phyloP scores from a whole-genome alignment of 2,329 filamentous ascomycete genomes.

The Fusarium sp. region DNA sequence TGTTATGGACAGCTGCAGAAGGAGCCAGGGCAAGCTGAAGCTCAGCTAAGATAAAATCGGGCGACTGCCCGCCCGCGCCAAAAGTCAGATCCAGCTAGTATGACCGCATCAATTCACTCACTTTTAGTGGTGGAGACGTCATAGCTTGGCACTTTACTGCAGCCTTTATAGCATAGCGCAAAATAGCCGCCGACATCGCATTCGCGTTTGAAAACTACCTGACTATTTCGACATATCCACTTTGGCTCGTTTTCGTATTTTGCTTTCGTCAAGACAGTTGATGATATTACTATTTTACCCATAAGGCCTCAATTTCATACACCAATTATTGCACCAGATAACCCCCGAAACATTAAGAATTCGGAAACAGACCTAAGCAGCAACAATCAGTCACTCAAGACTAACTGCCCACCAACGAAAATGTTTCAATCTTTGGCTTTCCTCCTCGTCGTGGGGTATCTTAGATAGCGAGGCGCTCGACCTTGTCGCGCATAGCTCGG shows the following conservation, averaged over 20 bases:
- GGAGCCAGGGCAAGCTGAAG: slow-evolving; percentile 17
- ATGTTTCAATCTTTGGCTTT: slow-evolving; percentile 33
- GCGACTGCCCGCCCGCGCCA: slow-evolving; percentile 37
- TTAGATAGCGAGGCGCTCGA: slow-evolving; percentile 95
- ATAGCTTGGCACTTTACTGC: slow-evolving; percentile 41
- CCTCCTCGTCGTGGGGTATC: slow-evolving; percentile 40
- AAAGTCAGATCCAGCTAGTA: slow-evolving; percentile 19
- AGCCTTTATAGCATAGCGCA: slow-evolving; percentile 8
- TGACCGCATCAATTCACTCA: slow-evolving; percentile 44
- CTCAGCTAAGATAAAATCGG: slow-evolving; percentile 17
- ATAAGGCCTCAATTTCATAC: slow-evolving; percentile 30
- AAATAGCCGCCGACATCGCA: slow-evolving; percentile 43
- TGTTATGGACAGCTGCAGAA: slow-evolving; percentile 13
- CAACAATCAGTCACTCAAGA: slow-evolving; percentile 7
- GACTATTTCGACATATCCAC: slow-evolving; percentile 32
- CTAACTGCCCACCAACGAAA: slow-evolving; percentile 28
- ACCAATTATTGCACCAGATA: slow-evolving; percentile 35
- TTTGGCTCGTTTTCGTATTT: slow-evolving; percentile 43
- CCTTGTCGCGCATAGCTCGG: slow-evolving; percentile 90
- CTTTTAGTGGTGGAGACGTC: slow-evolving; percentile 43
- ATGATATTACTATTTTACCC: slow-evolving; percentile 42
- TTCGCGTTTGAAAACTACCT: slow-evolving; percentile 28
- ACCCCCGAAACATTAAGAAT: slow-evolving; percentile 22
- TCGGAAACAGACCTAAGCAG: slow-evolving; percentile 28
- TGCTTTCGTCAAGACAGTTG: slow-evolving; percentile 36